phyloP scores from a whole-genome alignment of 2,329 filamentous ascomycete genomes.

The Nothophaeocryptopus gaeumannii region DNA sequence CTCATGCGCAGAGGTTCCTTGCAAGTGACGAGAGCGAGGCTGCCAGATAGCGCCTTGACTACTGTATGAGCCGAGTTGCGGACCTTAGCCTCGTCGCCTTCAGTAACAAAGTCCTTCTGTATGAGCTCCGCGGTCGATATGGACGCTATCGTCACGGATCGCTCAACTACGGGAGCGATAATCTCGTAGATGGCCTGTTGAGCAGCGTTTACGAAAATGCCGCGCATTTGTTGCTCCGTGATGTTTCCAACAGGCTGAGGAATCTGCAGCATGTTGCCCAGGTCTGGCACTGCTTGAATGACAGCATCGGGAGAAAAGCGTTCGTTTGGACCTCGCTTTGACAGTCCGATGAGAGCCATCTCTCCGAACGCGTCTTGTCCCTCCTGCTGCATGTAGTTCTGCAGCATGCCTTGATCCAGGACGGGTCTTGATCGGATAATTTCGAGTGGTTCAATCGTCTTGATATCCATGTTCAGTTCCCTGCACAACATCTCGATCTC shows the following conservation, averaged over 20 bases:
- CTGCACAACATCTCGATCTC: slow-evolving; percentile 98
- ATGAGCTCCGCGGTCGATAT: slow-evolving; percentile 96
- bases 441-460: slow-evolving; percentile 80
- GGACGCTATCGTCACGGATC: slow-evolving; percentile 94
- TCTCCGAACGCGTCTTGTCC: slow-evolving; percentile 76
- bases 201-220: slow-evolving; percentile 80
- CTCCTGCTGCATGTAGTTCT: slow-evolving; percentile 44
- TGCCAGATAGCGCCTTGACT: slow-evolving; percentile 91
- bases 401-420: slow-evolving; percentile 34
- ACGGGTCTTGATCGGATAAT: slow-evolving; percentile 73
- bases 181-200: slow-evolving; percentile 92
- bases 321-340: slow-evolving; percentile 60
- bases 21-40: slow-evolving; percentile 92
- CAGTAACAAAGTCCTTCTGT: slow-evolving; percentile 92
- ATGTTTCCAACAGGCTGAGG: slow-evolving; percentile 75
- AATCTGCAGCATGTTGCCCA: slow-evolving; percentile 74
- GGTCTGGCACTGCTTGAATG: slow-evolving; percentile 77
- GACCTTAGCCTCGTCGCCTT: slow-evolving; percentile 82
- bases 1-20: slow-evolving; percentile 95
- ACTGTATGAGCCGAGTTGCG: slow-evolving; percentile 85
- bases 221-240: slow-evolving; percentile 61
- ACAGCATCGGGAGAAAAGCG: slow-evolving; percentile 75
- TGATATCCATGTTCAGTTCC: slow-evolving; percentile 86
- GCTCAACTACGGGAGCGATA: slow-evolving; percentile 93
- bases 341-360: slow-evolving; percentile 66